Conservation (phyloP, 1,284 basidiomycete species). For the Phylloboletellus chloephorus region DNA sequence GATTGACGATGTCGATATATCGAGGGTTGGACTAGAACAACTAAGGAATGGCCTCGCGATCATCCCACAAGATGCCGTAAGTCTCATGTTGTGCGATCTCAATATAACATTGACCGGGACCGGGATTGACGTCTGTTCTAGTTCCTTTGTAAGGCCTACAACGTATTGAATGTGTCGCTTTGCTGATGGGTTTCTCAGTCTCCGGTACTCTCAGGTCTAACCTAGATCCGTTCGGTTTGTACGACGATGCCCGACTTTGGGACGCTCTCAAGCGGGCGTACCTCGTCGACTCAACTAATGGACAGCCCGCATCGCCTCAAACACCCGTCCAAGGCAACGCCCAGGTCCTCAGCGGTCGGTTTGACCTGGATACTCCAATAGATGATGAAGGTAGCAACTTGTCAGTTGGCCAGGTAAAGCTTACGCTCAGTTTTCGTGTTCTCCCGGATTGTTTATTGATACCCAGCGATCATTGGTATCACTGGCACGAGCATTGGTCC, state of each 20-base stretch:
- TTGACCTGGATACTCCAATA: constrained; percentile 75
- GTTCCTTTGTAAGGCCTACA: constrained; percentile 19
- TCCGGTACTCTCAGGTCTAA: constrained; percentile 80
- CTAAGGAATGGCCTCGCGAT: constrained; percentile 69
- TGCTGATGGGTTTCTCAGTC: constrained; percentile 35
- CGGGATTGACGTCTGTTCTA: background rate
- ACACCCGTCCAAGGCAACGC: background rate
- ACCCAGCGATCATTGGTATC: constrained; percentile 71
- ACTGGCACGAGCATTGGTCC: constrained; percentile 76
- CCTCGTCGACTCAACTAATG: constrained; percentile 51
- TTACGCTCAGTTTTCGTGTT: background rate
- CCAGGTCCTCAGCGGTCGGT: constrained; percentile 41
- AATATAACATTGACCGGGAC: background rate
- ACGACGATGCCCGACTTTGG: constrained; percentile 75
- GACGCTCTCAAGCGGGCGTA: constrained; percentile 79
- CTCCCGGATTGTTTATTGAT: constrained; percentile 1
- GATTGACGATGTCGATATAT: constrained; percentile 66
- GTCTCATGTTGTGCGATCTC: constrained; percentile 17
- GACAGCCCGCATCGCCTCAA: constrained; percentile 1
- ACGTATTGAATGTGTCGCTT: background rate
- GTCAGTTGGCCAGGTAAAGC: constrained; percentile 47
- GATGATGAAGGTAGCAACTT: constrained; percentile 86
- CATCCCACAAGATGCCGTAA: constrained; percentile 86
- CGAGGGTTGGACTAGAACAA: constrained; percentile 60
- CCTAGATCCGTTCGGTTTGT: constrained; percentile 72